Evolutionary conservation across 352 stramenopile genomes (phyloP), one percentile per base, ranked within the genome.

Genomic region (Phytophthora chlamydospora): DNA sequence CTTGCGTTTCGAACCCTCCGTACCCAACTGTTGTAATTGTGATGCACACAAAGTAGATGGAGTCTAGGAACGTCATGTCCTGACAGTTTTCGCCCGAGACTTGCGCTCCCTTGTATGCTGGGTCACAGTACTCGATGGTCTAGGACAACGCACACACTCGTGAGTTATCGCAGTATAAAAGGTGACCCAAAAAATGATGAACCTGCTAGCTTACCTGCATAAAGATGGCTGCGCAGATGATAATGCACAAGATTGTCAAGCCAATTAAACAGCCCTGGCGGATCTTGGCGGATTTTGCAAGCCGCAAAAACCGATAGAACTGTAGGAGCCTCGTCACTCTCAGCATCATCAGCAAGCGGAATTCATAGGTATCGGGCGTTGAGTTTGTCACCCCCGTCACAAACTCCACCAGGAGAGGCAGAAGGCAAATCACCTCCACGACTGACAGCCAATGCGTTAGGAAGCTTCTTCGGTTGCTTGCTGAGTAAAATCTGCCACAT

Each of bases 31-130:
- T 95, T 54, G 72, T 77, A 55, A 95, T 92, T 0, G 86, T 95
- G 53, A 91, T 93, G 48, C 86, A 89, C 17, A 95, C 76, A 57
- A 95, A 91, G 60, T 95, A 95, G 34, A 89, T 79, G 38, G 80
- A 64, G 27, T 93, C 80, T 42, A 91, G 78, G 50, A 93, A 93
- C 19, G 80, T 85, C 48, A 92, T 57, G 10, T 86, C 65, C 46
- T 90, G 83, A 55, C 83, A 92, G 53, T 72, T 81, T 13, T 71
- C 43, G 3, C 67, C 69, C 1, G 47, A 48, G 19, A 75, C 12
- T 34, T 75, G 54, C 2, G 52, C 48, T 13, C 14, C 42, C 16
- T 46, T 46, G 27, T 34, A 68, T 10, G 45, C 56, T 57, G 67
- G 54, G 33, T 88, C 80, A 42, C 80, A 90, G 43, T 85, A 76